A percentile compares a stretch with the other conserved stretches of the same genome.
These are phyloP conservation scores for Fraxinus nigra DNA, from an alignment of 305 asterid genomes.

Conservation along the genomic window DNA sequence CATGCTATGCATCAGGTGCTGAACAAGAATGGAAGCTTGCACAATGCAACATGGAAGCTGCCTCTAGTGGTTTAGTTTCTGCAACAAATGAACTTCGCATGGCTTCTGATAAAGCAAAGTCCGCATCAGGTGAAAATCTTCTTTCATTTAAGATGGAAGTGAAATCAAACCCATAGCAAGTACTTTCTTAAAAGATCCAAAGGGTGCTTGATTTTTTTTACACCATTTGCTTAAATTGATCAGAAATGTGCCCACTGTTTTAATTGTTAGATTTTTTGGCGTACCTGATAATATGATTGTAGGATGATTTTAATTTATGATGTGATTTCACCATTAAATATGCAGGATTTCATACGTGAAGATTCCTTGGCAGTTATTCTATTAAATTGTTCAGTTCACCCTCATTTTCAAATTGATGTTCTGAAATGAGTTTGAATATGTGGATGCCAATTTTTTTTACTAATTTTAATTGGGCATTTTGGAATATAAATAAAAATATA, in stretches of 20 bases:
- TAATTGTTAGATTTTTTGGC: constrained; percentile 8
- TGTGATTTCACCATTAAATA: constrained; percentile 1
- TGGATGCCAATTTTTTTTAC: background rate
- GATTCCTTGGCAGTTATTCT: background rate
- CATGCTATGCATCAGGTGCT: constrained; percentile 60
- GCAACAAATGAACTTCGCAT: constrained; percentile 77
- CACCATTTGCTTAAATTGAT: constrained; percentile 11
- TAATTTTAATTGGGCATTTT: background rate
- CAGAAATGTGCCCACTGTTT: constrained; percentile 9
- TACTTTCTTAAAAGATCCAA: constrained; percentile 18
- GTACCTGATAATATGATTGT: constrained; percentile 6
- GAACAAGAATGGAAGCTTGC: constrained; percentile 96
- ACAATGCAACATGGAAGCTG: constrained; percentile 90
- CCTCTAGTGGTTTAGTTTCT: constrained; percentile 77
- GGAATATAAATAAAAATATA: background rate
- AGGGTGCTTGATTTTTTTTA: constrained; percentile 7
- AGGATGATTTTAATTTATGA: constrained; percentile 10
- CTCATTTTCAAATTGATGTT: background rate
- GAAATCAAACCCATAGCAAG: constrained; percentile 17
- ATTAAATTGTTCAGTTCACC: constrained; percentile 5
- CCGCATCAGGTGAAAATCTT: constrained; percentile 76
- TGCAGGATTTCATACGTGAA: background rate
- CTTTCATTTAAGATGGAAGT: constrained; percentile 20
- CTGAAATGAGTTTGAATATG: background rate
- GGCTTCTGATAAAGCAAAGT: constrained; percentile 74